Percentiles rank a stretch among this genome's conserved stretches.
Conservation (phyloP, 306 rosid species). For the Cicer yamashitae region DNA sequence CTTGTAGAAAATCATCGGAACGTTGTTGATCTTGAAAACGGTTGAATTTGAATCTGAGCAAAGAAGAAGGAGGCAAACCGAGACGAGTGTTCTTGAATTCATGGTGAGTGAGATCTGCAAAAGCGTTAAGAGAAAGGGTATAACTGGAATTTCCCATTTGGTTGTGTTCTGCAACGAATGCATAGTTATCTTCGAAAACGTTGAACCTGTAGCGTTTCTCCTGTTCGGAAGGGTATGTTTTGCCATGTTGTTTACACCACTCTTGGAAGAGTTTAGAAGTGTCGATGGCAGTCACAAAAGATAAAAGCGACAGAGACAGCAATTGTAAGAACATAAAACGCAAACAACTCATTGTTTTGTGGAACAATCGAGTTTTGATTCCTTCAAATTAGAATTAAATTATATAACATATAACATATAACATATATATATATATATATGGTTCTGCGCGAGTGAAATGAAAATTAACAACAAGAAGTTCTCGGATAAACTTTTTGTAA, state of each 20-base stretch:
- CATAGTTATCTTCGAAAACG: conserved; percentile 72
- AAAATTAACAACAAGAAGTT: no score
- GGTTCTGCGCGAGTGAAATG: no score
- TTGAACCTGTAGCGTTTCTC: conserved; percentile 65
- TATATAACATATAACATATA: no score
- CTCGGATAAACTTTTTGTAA: no score
- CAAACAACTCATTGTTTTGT: conserved; percentile 35
- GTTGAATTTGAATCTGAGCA: conserved; percentile 45
- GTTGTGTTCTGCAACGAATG: conserved; percentile 65
- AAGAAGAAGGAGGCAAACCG: conserved; percentile 58
- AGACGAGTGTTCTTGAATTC: conserved; percentile 85
- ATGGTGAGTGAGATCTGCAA: conserved; percentile 82
- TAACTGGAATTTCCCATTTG: conserved; percentile 55
- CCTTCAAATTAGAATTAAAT: neutral
- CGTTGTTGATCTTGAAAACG: conserved; percentile 27
- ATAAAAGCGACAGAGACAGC: conserved; percentile 21
- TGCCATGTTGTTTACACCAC: conserved; percentile 75
- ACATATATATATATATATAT: no score
- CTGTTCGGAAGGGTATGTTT: conserved; percentile 60
- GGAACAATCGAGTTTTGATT: neutral
- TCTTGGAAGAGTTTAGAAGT: conserved; percentile 64
- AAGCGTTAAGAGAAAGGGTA: conserved; percentile 77
- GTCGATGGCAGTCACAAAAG: conserved; percentile 43
- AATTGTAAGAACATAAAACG: conserved; percentile 4
- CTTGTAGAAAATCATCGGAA: conserved; percentile 14